Evolutionary conservation across 164 flowering plant genomes (phyloP).

Genomic region (Taxillus chinensis): DNA sequence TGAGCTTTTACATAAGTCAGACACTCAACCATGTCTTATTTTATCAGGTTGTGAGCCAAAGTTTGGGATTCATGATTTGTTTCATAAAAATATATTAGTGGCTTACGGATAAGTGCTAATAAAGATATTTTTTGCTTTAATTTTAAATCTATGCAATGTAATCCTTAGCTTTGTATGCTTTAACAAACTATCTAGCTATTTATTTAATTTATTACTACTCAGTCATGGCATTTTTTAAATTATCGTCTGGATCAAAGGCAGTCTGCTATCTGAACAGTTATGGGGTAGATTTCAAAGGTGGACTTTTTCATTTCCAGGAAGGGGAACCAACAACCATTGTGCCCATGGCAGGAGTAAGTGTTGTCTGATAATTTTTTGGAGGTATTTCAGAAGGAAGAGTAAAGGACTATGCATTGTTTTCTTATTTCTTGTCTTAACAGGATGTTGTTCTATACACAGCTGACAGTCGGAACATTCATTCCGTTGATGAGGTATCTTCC

Average conservation of each 20-base stretch:
- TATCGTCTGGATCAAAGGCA: conserved; percentile 34
- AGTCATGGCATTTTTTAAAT: too few relatives aligned
- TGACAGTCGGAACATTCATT: conserved; percentile 78
- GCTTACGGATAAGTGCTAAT: too few relatives aligned
- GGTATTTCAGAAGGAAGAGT: background rate
- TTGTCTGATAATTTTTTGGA: background rate
- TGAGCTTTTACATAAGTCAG: too few relatives aligned
- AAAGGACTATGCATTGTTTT: background rate
- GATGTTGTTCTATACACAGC: conserved; percentile 86
- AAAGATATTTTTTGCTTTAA: too few relatives aligned
- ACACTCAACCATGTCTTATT: too few relatives aligned
- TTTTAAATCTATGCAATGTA: background rate
- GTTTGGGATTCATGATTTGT: background rate
- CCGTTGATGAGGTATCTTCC: conserved; percentile 82
- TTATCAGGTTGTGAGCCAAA: background rate
- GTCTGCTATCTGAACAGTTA: conserved; percentile 83
- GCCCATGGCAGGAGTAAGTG: conserved; percentile 84
- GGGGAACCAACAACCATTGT: conserved; percentile 63
- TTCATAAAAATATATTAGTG: too few relatives aligned
- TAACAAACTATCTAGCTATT: background rate
- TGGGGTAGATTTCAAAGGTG: conserved; percentile 71
- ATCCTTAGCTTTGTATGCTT: background rate
- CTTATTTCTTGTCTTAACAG: conserved; percentile 25
- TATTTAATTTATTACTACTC: background rate
- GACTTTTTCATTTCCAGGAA: conserved; percentile 81